Percentiles rank a stretch among this genome's conserved stretches.
Conservation (phyloP, 2,329 filamentous ascomycete species). For the Talaromyces sp. region DNA sequence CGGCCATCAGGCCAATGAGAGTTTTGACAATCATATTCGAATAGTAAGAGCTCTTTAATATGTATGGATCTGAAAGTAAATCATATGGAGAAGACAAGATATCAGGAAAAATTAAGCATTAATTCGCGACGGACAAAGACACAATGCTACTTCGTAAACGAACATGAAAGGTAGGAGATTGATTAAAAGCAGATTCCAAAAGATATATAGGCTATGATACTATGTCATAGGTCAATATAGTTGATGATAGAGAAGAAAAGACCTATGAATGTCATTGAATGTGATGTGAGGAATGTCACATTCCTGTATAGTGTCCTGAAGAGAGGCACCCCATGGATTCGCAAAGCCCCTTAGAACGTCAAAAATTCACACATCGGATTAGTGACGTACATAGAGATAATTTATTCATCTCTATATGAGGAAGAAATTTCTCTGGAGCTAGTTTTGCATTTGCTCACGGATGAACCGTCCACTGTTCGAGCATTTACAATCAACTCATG, state of each 20-base stretch:
- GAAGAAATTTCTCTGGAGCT: neutral
- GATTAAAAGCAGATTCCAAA: neutral
- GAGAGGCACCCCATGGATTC: neutral
- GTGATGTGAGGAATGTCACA: constrained; percentile 6
- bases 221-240: neutral
- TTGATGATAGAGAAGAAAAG: neutral
- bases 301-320: neutral
- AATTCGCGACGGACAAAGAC: neutral
- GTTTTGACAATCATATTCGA: constrained; percentile 1
- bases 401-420: neutral
- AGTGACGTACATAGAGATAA: neutral
- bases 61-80: neutral
- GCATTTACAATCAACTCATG: neutral
- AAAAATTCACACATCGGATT: neutral
- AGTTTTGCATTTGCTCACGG: neutral
- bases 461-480: neutral
- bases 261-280: neutral
- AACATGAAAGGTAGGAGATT: neutral
- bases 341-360: neutral
- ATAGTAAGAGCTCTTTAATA: neutral
- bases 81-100: neutral
- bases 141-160: neutral
- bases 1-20: neutral
- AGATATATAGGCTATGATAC: neutral
- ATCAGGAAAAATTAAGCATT: neutral